Conservation (phyloP, 1,284 basidiomycete genomes). For the Thelephora terrestris region DNA sequence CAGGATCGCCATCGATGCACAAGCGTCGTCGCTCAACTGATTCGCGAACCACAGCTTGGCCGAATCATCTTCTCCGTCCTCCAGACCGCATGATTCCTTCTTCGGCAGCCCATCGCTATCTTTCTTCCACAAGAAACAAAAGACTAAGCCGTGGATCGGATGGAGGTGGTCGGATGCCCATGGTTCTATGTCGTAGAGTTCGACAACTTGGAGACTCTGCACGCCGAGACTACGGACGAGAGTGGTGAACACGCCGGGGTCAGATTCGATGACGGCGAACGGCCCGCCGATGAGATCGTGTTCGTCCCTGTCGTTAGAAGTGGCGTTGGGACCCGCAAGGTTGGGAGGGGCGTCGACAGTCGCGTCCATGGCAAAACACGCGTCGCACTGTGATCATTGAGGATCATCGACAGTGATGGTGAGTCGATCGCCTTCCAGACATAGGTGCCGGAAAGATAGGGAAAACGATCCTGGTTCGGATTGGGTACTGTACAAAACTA, state of each 20-base stretch:
- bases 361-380: no score
- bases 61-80: slow-evolving; percentile 41
- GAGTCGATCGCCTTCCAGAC: no score
- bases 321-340: not conserved
- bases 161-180: slow-evolving; percentile 48
- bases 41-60: slow-evolving; percentile 55
- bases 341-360: no score
- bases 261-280: slow-evolving; percentile 47
- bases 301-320: not conserved
- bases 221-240: slow-evolving; percentile 43
- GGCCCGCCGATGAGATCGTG: not conserved
- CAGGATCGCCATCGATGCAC: slow-evolving; percentile 48
- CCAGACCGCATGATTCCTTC: slow-evolving; percentile 33
- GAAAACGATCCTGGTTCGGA: no score
- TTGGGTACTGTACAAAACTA: no score
- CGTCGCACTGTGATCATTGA: no score
- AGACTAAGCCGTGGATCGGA: slow-evolving; percentile 38
- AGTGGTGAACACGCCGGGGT: slow-evolving; percentile 53
- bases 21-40: slow-evolving; percentile 55
- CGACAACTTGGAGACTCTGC: slow-evolving; percentile 39
- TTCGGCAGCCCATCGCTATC: slow-evolving; percentile 31
- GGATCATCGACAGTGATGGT: no score
- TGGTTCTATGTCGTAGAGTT: slow-evolving; percentile 51
- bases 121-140: slow-evolving; percentile 48
- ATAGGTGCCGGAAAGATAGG: no score